These are phyloP conservation scores for Podospora fimiseda DNA, from an alignment of 495 filamentous ascomycete genomes.

Conservation along the genomic window DNA sequence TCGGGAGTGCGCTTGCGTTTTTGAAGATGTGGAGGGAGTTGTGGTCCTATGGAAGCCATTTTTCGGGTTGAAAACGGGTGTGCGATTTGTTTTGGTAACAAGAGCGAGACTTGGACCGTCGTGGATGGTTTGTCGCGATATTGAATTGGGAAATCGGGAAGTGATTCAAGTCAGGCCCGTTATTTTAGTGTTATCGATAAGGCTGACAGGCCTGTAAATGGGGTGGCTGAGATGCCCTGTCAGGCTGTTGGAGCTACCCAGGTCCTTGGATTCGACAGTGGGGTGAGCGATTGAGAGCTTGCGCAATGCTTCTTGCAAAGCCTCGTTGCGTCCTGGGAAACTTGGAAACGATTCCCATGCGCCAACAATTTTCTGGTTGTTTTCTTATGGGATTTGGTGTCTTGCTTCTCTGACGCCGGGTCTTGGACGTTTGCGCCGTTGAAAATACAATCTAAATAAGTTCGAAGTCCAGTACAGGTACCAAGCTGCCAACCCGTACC, in stretches of 20 bases:
- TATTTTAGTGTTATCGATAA: slow-evolving; percentile 18
- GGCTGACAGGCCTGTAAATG: background rate
- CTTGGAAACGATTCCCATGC: too few relatives aligned
- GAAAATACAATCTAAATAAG: background rate
- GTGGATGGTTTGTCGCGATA: background rate
- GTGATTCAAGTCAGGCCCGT: background rate
- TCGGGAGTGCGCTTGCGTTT: slow-evolving; percentile 48
- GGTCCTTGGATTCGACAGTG: background rate
- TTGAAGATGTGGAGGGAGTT: slow-evolving; percentile 44
- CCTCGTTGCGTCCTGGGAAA: too few relatives aligned
- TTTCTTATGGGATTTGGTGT: background rate
- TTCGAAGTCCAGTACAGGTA: background rate
- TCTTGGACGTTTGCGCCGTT: background rate
- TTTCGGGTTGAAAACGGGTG: background rate
- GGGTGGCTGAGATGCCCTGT: slow-evolving; percentile 5
- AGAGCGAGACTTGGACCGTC: too few relatives aligned
- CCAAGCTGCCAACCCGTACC: background rate
- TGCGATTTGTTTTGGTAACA: background rate
- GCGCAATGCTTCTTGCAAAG: slow-evolving; percentile 11
- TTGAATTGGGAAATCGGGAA: background rate
- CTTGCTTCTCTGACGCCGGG: background rate
- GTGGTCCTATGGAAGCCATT: slow-evolving; percentile 47
- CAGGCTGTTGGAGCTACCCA: slow-evolving; percentile 1
- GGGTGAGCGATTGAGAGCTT: slow-evolving; percentile 14
- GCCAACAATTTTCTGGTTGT: too few relatives aligned